Base-by-base conservation (phyloP, 192 early-diverging fungal species). In the Coemansia reversa region DNA sequence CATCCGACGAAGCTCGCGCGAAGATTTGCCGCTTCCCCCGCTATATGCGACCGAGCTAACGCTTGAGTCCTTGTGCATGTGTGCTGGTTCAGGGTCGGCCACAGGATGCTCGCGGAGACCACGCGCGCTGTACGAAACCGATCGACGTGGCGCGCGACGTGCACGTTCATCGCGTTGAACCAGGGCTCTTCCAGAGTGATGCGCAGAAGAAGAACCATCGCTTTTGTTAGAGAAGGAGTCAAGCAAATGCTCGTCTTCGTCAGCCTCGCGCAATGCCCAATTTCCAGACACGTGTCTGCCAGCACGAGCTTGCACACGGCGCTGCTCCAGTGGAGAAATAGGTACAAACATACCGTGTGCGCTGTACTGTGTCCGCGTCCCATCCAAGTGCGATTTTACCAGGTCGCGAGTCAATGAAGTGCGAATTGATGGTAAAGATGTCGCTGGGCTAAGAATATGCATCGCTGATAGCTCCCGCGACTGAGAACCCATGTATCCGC, bases 311-410 rank as follows among this genome's bases (percentile, higher is more conserved):
- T 74, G 71, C 30, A 74, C 77, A 23, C 77, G 77, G 49, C 68
- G 77, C 55, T 80, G 77, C 51, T 80, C 77, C 4, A 80, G 61
- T 5, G 77, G 77, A 29, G 77, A 80, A 55, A 80, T 74, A 1
- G 77, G 77, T 50, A 80, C 77, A 30, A 67, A 68, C 77, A 80
- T 70, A 27, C 39, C 39, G 9, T 68, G 71, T 20, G 67, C 20
- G 18, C 35, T 65, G 16, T 59, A 55, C 33, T 69, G 67, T 20
- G 71, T 53, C 53, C 66, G 69, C 60, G 68, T 35, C 0, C 54
- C 48, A 20, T 70, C 67, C 29, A 74, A 14, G 9, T 70, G 71
- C 4, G 65, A 24, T 47, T 65, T 74, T 56, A 56, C 29, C 18
- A 49, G 56, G 45, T 74, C 71, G 12, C 72, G 68, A 22, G 67